These are phyloP conservation scores for Aspergillus sclerotioniger DNA, from an alignment of 495 filamentous ascomycete genomes.

Conservation along the genomic window DNA sequence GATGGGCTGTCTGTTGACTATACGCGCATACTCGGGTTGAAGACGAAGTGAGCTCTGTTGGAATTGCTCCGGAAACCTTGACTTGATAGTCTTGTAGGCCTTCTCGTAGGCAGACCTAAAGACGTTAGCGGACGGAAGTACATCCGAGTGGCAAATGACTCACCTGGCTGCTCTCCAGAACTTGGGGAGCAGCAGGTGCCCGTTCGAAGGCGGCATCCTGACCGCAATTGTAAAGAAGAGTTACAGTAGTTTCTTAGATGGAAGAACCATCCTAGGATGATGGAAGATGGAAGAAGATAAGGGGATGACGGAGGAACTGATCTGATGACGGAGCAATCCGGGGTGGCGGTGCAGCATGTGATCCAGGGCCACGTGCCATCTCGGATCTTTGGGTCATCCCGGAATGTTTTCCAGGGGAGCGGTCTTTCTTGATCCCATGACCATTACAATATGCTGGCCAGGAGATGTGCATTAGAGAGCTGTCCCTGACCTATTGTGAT, in stretches of 20 bases:
- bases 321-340: slow-evolving; percentile 32
- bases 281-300: slow-evolving; percentile 20
- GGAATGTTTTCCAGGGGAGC: too few species aligned
- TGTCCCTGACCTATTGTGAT: too few species aligned
- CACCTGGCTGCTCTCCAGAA: slow-evolving; percentile 65
- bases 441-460: too few species aligned
- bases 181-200: slow-evolving; percentile 70
- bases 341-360: slow-evolving; percentile 37
- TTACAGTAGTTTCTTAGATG: slow-evolving; percentile 11
- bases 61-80: slow-evolving; percentile 56
- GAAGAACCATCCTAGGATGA: slow-evolving; percentile 20
- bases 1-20: slow-evolving; percentile 64
- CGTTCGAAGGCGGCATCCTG: slow-evolving; percentile 64
- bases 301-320: slow-evolving; percentile 22
- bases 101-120: slow-evolving; percentile 62
- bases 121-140: slow-evolving; percentile 21
- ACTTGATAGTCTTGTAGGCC: slow-evolving; percentile 59
- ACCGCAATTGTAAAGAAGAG: slow-evolving; percentile 19
- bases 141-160: slow-evolving; percentile 20
- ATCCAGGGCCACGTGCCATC: slow-evolving; percentile 15
- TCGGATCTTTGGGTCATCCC: not conserved
- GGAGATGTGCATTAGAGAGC: too few species aligned
- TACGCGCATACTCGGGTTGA: slow-evolving; percentile 53
- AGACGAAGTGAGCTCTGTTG: slow-evolving; percentile 41
- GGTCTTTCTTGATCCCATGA: too few species aligned